phyloP scores from a whole-genome alignment of 352 stramenopile genomes.

The Phytopythium aichiense region DNA sequence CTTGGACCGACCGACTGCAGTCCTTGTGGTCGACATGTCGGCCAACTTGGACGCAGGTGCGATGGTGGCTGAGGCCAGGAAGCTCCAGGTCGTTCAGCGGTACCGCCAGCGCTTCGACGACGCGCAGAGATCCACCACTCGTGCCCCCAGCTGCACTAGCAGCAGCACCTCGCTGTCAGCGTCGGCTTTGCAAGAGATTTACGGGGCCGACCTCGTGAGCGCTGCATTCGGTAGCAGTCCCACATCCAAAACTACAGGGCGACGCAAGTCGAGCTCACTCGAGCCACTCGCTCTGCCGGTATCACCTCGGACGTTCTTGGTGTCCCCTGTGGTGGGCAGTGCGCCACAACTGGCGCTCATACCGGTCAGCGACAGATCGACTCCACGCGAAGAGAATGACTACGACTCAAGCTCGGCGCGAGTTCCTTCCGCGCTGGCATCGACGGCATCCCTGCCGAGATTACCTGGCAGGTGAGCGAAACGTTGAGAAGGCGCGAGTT shows the following conservation, averaged over 20 bases:
- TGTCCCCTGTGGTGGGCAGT: not conserved
- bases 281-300: not conserved
- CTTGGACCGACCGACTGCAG: not conserved
- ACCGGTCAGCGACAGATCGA: not conserved
- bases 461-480: not conserved
- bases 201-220: conserved; percentile 59
- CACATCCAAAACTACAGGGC: conserved; percentile 9
- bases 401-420: not conserved
- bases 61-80: conserved; percentile 25
- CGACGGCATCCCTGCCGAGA: conserved; percentile 2
- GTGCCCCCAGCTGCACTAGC: conserved; percentile 15
- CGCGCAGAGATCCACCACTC: conserved; percentile 2
- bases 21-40: conserved; percentile 48
- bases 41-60: conserved; percentile 38
- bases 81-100: conserved; percentile 14
- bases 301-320: not conserved
- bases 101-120: conserved; percentile 13
- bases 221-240: conserved; percentile 17
- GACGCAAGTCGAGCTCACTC: conserved; percentile 1
- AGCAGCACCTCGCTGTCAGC: conserved; percentile 8
- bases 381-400: not conserved
- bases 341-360: not conserved
- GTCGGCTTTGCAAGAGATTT: conserved; percentile 45
- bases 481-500: not conserved
- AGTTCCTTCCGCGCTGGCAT: not conserved